These are phyloP conservation scores for Ilex aquifolium DNA, from an alignment of 257 asterid species.

Conservation along the genomic window DNA sequence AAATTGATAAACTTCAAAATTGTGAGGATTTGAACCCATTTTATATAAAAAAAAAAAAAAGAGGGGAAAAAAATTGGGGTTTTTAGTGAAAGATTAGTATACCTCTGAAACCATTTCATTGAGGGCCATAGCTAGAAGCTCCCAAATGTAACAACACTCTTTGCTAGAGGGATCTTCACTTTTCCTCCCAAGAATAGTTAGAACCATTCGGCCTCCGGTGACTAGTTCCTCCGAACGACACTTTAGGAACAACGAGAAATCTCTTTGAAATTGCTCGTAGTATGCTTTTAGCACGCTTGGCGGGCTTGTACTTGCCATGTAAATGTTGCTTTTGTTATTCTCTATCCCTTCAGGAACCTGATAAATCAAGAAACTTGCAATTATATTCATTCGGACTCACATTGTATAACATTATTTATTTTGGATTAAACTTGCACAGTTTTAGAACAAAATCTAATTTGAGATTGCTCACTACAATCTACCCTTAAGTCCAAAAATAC, in stretches of 20 bases:
- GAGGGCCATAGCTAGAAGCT: slow-evolving; percentile 46
- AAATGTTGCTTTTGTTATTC: slow-evolving; percentile 42
- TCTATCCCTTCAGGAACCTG: slow-evolving; percentile 45
- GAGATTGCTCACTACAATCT: too few relatives aligned
- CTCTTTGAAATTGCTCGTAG: slow-evolving; percentile 40
- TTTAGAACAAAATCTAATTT: too few relatives aligned
- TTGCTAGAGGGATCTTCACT: slow-evolving; percentile 39
- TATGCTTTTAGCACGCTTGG: slow-evolving; percentile 43
- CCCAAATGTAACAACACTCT: slow-evolving; percentile 59
- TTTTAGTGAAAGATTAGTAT: not conserved
- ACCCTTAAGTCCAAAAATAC: too few relatives aligned
- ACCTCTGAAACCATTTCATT: slow-evolving; percentile 51
- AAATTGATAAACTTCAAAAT: too few relatives aligned
- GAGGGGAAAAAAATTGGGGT: not conserved
- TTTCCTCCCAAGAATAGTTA: slow-evolving; percentile 58
- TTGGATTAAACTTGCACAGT: too few relatives aligned
- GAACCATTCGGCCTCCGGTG: slow-evolving; percentile 57
- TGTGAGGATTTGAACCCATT: too few relatives aligned
- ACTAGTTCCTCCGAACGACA: slow-evolving; percentile 56
- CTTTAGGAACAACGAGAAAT: slow-evolving; percentile 42
- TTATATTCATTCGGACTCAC: too few relatives aligned
- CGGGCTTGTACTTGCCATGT: slow-evolving; percentile 39
- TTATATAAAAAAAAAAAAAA: too few relatives aligned
- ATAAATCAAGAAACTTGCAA: too few relatives aligned
- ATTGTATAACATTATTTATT: too few relatives aligned